A percentile compares a stretch with the other conserved stretches of the same genome.
phyloP scores from a whole-genome alignment of 164 flowering plant species.

The Chloranthus sessilifolius region DNA sequence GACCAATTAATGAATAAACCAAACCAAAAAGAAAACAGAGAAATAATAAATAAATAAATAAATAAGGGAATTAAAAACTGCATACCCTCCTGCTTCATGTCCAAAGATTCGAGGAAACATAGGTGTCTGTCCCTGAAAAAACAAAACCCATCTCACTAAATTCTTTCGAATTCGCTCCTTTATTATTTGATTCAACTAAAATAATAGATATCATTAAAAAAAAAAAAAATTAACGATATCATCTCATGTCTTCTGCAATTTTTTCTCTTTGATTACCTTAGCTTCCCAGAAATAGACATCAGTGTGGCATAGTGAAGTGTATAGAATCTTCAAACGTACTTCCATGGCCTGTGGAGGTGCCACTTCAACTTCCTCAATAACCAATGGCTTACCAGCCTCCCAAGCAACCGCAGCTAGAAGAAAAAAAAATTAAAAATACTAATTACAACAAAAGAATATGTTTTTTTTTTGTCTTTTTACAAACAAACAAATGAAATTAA shows the following conservation, averaged over 20 bases:
- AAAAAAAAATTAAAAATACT: not conserved
- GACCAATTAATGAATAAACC: too few species aligned
- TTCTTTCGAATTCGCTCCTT: not conserved
- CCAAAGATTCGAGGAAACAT: slow-evolving; percentile 39
- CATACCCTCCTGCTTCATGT: slow-evolving; percentile 41
- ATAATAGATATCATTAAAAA: not conserved
- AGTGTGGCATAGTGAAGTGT: slow-evolving; percentile 56
- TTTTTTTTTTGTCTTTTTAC: not conserved
- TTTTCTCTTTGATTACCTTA: slow-evolving; percentile 41
- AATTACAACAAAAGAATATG: not conserved
- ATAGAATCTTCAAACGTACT: slow-evolving; percentile 56
- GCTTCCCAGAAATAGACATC: slow-evolving; percentile 75
- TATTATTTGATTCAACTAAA: not conserved
- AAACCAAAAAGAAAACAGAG: not conserved
- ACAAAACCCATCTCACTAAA: not conserved
- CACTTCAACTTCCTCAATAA: slow-evolving; percentile 65
- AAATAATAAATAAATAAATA: not conserved
- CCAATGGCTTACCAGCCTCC: slow-evolving; percentile 72
- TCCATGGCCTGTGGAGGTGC: slow-evolving; percentile 62
- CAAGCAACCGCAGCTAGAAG: slow-evolving; percentile 63
- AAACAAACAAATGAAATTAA: not conserved
- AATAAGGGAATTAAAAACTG: not conserved
- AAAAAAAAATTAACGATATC: not conserved
- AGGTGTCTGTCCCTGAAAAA: slow-evolving; percentile 33
- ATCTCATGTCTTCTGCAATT: not conserved